Percentiles rank a stretch among this genome's conserved stretches.
phyloP scores from a whole-genome alignment of 2,329 filamentous ascomycete genomes.

The Coniochaeta hoffmannii region DNA sequence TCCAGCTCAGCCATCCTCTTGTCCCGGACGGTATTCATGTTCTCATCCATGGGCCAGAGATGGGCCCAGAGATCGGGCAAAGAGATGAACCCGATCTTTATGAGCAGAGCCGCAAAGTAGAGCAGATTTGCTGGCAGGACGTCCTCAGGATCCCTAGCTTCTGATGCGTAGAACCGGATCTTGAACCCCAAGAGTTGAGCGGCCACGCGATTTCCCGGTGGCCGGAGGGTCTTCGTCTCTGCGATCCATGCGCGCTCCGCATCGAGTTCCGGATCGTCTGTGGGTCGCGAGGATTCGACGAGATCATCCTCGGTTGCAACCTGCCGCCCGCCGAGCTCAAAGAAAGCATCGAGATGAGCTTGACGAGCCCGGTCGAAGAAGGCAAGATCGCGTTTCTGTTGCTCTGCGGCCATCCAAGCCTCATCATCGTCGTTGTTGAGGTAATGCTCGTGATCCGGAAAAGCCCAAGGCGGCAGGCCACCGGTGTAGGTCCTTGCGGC shows the following conservation, averaged over 20 bases:
- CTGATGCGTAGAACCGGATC: constrained; percentile 85
- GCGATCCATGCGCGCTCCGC: constrained; percentile 68
- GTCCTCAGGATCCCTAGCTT: constrained; percentile 66
- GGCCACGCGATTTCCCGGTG: constrained; percentile 80
- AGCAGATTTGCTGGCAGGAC: constrained; percentile 86
- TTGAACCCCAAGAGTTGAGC: constrained; percentile 97
- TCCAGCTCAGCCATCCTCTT: constrained; percentile 68
- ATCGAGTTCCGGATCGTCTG: constrained; percentile 39
- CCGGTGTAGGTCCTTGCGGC: constrained; percentile 40
- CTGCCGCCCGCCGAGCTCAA: constrained; percentile 72
- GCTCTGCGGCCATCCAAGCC: constrained; percentile 44
- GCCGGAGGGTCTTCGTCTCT: constrained; percentile 73
- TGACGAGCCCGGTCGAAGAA: constrained; percentile 82
- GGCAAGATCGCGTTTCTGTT: constrained; percentile 57
- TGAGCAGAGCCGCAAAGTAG: constrained; percentile 81
- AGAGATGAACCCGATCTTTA: constrained; percentile 97
- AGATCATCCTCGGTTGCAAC: constrained; percentile 52
- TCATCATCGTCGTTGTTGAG: constrained; percentile 62
- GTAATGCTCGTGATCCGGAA: constrained; percentile 61
- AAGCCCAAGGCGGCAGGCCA: constrained; percentile 79
- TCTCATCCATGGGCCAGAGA: constrained; percentile 75
- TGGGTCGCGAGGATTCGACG: constrained; percentile 32
- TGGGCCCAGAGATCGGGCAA: constrained; percentile 86
- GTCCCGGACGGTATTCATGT: constrained; percentile 68
- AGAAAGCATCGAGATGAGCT: constrained; percentile 75